These are phyloP conservation scores for Talaromyces sp. DNA, from an alignment of 2,329 filamentous ascomycete species.

Conservation along the genomic window DNA sequence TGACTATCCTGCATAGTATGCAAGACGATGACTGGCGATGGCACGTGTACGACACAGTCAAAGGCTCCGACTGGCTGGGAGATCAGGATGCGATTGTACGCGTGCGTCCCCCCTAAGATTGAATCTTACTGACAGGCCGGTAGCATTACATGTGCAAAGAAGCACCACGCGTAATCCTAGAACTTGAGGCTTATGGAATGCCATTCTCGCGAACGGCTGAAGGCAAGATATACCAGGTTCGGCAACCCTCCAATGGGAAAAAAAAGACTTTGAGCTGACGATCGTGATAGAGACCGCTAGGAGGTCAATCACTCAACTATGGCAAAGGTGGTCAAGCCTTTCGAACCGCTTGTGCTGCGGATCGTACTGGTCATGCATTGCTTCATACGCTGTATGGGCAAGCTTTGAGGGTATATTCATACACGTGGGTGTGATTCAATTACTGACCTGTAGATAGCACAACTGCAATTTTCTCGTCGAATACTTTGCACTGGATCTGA, in stretches of 20 bases:
- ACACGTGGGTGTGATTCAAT: background rate
- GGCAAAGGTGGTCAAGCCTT: slow-evolving; percentile 98
- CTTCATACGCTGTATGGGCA: slow-evolving; percentile 98
- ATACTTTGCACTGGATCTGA: slow-evolving; percentile 93
- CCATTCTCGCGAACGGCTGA: slow-evolving; percentile 91
- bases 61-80: slow-evolving; percentile 95
- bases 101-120: background rate
- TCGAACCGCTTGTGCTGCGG: slow-evolving; percentile 91
- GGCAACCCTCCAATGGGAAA: background rate
- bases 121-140: background rate
- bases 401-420: slow-evolving; percentile 67
- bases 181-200: slow-evolving; percentile 95
- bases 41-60: slow-evolving; percentile 99
- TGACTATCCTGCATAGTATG: slow-evolving; percentile 61
- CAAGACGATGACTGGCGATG: slow-evolving; percentile 98
- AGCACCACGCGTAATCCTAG: slow-evolving; percentile 84
- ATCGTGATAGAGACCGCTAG: slow-evolving; percentile 67
- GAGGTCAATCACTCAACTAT: slow-evolving; percentile 91
- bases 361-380: slow-evolving; percentile 94
- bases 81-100: slow-evolving; percentile 81
- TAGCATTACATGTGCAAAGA: slow-evolving; percentile 93
- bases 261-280: background rate
- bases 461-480: slow-evolving; percentile 99
- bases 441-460: slow-evolving; percentile 54
- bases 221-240: slow-evolving; percentile 84